Base-by-base conservation (phyloP, 805 yeast genomes). In the Hyphopichia homilentoma region DNA sequence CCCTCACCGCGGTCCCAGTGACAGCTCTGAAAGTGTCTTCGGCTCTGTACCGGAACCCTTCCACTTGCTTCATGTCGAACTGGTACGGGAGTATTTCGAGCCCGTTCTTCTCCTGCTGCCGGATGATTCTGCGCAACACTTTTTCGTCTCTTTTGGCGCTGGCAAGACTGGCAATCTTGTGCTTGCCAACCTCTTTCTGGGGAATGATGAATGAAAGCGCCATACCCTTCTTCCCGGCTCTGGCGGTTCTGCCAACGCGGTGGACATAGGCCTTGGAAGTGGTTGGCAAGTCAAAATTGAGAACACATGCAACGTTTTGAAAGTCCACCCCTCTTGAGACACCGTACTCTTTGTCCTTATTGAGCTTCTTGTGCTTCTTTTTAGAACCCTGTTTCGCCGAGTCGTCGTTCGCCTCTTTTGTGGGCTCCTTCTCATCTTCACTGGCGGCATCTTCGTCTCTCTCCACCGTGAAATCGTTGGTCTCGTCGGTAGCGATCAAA, bases 281-380 rank as follows among this genome's bases (percentile, higher is more conserved):
- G 3, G 85, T 75, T 25, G 98, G 98, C 47, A 93, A 67, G 55
- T 93, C 98, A 57, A 93, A 93, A 61, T 93, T 93, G 43, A 93
- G 67, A 6, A 93, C 98, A 65, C 97, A 93, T 6, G 97, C 93
- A 38, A 93, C 97, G 49, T 93, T 90, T 48, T 76, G 81, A 70
- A 93, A 93, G 61, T 93, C 98, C 24, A 93, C 94, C 52, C 98
- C 98, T 59, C 98, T 77, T 16, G 96, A 84, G 25, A 89, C 97
- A 42, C 97, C 95, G 53, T 83, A 93, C 48, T 93, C 97, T 40
- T 68, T 71, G 49, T 82, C 88, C 36, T 73, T 68, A 35, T 63
- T 66, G 4, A 50, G 31, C 49, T 52, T 43, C 50, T 46, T 53
- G 37, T 39, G 27, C 27, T 44, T 43, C 30, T 43, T 35, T 40